Evolutionary conservation across 305 asterid genomes (phyloP).

Genomic region (Rubia occidens): DNA sequence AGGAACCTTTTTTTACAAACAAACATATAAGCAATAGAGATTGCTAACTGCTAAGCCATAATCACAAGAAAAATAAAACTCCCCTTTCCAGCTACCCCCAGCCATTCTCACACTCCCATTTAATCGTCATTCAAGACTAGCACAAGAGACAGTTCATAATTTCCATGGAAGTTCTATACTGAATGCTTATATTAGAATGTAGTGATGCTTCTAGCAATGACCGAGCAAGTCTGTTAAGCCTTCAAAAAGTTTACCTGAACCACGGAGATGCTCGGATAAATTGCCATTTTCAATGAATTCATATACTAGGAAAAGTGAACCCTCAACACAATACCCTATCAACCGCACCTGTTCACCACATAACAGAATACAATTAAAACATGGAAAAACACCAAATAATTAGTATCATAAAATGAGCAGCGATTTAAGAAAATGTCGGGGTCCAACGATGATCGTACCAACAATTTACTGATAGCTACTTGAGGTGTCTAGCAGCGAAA

Average conservation of each 20-base stretch:
- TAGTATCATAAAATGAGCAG: not conserved
- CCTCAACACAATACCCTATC: conserved; percentile 90
- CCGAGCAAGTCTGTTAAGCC: not conserved
- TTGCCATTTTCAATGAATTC: conserved; percentile 85
- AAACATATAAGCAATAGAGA: not conserved
- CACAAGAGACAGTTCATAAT: not conserved
- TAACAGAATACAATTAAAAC: conserved; percentile 15
- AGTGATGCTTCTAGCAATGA: not conserved
- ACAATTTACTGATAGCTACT: not conserved
- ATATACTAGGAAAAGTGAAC: conserved; percentile 90
- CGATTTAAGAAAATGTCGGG: not conserved
- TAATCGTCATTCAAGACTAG: not conserved
- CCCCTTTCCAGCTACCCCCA: not conserved
- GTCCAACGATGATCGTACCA: not conserved
- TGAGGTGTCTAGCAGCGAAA: not conserved
- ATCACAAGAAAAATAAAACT: not conserved
- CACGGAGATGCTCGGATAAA: conserved; percentile 81
- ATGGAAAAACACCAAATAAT: not conserved
- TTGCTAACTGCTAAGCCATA: not conserved
- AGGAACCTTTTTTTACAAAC: not conserved
- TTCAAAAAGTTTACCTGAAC: conserved; percentile 39
- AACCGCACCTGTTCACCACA: conserved; percentile 66
- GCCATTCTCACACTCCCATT: not conserved
- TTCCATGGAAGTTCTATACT: not conserved
- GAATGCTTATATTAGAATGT: not conserved